Evolutionary conservation across 305 asterid species (phyloP), one percentile per base, ranked within the genome.

Genomic region (Euphrasia arctica): DNA sequence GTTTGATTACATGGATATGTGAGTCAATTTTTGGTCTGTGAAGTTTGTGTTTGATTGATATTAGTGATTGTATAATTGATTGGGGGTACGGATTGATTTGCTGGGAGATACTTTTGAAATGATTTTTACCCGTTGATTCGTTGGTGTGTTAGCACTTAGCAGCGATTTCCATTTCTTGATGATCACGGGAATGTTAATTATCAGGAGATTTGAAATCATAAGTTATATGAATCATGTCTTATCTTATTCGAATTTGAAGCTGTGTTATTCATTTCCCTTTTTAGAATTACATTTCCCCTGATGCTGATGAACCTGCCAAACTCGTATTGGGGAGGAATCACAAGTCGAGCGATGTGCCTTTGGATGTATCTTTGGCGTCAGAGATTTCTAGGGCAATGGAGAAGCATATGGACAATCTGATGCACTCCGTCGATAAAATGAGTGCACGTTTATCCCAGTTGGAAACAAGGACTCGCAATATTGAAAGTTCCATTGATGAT

Each of bases 381-480:
- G 97, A 90, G 83, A 84, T 93, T 75, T 95, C 90, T 75, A 81
- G 76, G 68, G 77, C 80, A 57, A 71, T 93, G 95, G 88, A 84
- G 75, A 90, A 84, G 74, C 76, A 93, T 74, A 79, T 82, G 71
- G 97, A 93, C 73, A 83, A 71, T 75, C 77, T 93, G 74, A 70
- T 86, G 64, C 94, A 88, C 77, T 87, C 85, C 28, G 60, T 93
- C 59, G 98, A 93, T 59, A 79, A 83, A 59, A 76, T 90, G 70
- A 86, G 89, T 80, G 95, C 92, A 9, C 77, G 90, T 45, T 65
- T 93, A 66, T 78, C 97, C 1, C 96, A 93, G 76, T 75, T 93
- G 83, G 99, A 90, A 70, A 82, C 90, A 43, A 88, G 91, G 69
- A 74, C 84, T 66, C 83, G 88, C 54, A 84, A 76, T 71, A 78